phyloP scores from a whole-genome alignment of 768 basidiomycete genomes.

The Tylopilus sp. region DNA sequence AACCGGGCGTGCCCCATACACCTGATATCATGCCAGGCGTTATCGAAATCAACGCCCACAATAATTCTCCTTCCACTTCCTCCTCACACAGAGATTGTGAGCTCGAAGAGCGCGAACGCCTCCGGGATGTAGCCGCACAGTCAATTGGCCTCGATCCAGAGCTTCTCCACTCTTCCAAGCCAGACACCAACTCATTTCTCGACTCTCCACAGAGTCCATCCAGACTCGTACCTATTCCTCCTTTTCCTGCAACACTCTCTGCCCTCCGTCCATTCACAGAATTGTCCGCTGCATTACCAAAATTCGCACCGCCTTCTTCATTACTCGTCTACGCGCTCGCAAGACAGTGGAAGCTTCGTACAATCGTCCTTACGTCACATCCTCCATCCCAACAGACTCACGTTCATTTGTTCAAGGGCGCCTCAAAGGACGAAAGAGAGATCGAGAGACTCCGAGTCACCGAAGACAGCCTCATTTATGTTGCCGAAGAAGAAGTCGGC shows the following conservation, averaged over 20 bases:
- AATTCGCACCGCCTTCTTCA: constrained; percentile 65
- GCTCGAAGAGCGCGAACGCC: constrained; percentile 68
- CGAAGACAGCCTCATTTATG: constrained; percentile 71
- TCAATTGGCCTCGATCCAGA: constrained; percentile 65
- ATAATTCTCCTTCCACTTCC: constrained; percentile 17
- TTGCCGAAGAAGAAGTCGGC: constrained; percentile 54
- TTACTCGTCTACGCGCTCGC: constrained; percentile 70
- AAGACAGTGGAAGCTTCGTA: constrained; percentile 68
- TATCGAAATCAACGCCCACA: constrained; percentile 55
- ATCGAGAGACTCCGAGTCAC: constrained; percentile 73
- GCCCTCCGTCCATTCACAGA: constrained; percentile 52
- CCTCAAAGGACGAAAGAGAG: constrained; percentile 58
- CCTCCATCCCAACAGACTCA: constrained; percentile 40
- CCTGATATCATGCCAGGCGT: constrained; percentile 58
- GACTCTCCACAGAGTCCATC: constrained; percentile 16
- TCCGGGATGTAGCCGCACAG: constrained; percentile 73
- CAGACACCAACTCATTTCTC: constrained; percentile 7
- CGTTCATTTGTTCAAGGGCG: constrained; percentile 71
- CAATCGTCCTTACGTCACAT: constrained; percentile 54
- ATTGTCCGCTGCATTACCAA: constrained; percentile 54
- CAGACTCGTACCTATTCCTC: constrained; percentile 33
- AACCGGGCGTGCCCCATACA: constrained; percentile 30
- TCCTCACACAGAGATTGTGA: constrained; percentile 46
- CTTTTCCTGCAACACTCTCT: constrained; percentile 58
- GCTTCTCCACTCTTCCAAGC: constrained; percentile 36